phyloP scores from a whole-genome alignment of 805 yeast genomes.

The Jamesozyma lodderae region DNA sequence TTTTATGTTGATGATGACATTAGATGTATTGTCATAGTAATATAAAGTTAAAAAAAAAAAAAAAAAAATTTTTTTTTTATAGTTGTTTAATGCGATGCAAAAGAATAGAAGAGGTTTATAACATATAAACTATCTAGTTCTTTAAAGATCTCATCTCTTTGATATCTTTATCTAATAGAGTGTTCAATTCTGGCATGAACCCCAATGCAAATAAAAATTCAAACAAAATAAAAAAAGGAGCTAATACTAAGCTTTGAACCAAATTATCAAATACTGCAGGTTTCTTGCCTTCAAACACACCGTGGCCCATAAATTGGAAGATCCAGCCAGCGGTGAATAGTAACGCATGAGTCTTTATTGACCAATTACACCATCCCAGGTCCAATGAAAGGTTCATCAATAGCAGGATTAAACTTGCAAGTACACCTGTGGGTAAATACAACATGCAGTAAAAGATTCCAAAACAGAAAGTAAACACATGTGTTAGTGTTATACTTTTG shows the following conservation, averaged over 20 bases:
- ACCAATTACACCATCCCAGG: conserved; percentile 10
- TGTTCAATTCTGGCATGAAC: conserved; percentile 34
- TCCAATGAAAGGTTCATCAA: conserved; percentile 23
- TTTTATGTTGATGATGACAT: neutral
- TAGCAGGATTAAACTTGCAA: conserved; percentile 35
- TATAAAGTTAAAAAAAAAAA: too few relatives aligned
- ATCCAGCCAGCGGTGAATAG: conserved; percentile 60
- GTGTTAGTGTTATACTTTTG: conserved; percentile 37
- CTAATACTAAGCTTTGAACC: conserved; percentile 76
- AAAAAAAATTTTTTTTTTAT: too few relatives aligned
- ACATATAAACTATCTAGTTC: too few relatives aligned
- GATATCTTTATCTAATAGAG: conserved; percentile 5
- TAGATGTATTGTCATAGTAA: too few relatives aligned
- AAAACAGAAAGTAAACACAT: conserved; percentile 38
- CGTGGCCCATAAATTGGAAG: conserved; percentile 84
- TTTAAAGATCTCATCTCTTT: conserved; percentile 1
- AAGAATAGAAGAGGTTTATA: too few relatives aligned
- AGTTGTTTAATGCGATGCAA: too few relatives aligned
- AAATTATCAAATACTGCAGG: conserved; percentile 84
- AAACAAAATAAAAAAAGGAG: conserved; percentile 81
- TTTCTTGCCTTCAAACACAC: conserved; percentile 64
- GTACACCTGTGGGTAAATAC: conserved; percentile 43
- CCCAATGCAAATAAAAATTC: conserved; percentile 71
- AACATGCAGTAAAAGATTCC: conserved; percentile 50
- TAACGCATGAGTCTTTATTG: conserved; percentile 10